These are phyloP conservation scores for Besnoitia besnoiti DNA, from an alignment of 169 alveolate genomes.

Conservation along the genomic window DNA sequence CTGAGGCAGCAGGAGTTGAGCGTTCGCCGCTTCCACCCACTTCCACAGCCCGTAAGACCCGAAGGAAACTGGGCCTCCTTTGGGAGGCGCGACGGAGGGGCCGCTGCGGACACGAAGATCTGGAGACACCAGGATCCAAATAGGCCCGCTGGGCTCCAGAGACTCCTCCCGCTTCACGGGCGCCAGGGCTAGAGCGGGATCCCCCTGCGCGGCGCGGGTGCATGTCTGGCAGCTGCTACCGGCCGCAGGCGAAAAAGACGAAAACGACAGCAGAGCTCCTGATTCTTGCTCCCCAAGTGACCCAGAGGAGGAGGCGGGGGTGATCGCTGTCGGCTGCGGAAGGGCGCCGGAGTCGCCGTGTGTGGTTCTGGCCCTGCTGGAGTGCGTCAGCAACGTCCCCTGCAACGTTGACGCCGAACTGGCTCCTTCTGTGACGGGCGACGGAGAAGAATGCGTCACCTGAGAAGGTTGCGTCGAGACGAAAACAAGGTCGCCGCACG, in stretches of 20 bases:
- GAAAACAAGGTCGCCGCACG: not conserved
- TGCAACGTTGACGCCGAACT: too few species aligned
- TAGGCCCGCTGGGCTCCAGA: not conserved
- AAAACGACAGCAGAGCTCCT: not conserved
- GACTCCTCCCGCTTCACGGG: not conserved
- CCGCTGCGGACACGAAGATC: slow-evolving; percentile 32
- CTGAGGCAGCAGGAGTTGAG: not conserved
- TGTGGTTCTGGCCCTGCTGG: too few species aligned
- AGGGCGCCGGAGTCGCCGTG: too few species aligned
- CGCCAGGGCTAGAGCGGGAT: too few species aligned
- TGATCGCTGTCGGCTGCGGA: not conserved
- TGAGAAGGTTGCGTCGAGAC: not conserved
- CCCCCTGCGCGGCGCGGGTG: too few species aligned
- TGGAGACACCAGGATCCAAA: not conserved
- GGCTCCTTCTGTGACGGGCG: not conserved
- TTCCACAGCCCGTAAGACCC: not conserved
- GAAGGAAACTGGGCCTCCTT: not conserved
- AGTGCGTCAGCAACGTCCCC: not conserved
- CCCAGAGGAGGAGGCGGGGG: too few species aligned
- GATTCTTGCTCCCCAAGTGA: not conserved
- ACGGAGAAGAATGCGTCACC: not conserved
- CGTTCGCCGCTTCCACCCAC: not conserved
- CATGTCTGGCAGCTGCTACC: not conserved
- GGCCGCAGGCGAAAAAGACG: not conserved
- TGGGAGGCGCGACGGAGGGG: not conserved